Evolutionary conservation across 1,284 basidiomycete species (phyloP).

Genomic region (Phellopilus nigrolimitatus): DNA sequence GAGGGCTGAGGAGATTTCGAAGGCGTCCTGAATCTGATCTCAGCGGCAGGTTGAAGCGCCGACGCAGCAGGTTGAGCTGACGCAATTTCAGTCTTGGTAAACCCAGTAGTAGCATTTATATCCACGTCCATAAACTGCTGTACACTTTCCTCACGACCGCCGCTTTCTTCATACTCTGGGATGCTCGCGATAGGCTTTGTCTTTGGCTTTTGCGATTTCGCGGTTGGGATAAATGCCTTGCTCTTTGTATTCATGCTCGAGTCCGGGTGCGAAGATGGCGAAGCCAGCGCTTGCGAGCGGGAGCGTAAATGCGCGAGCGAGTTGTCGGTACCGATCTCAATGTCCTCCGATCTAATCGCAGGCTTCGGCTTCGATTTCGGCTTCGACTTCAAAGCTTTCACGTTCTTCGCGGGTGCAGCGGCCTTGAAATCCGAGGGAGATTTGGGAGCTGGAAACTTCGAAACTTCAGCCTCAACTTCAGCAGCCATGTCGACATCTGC

Average conservation of each 20-base stretch:
- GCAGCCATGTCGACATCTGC: slow-evolving; percentile 17
- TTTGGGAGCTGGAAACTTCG: background rate
- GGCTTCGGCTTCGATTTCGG: background rate
- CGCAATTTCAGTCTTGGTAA: too few relatives aligned
- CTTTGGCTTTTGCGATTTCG: too few relatives aligned
- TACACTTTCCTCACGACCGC: too few relatives aligned
- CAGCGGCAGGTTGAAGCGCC: background rate
- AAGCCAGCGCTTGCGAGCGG: too few relatives aligned
- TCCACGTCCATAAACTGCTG: too few relatives aligned
- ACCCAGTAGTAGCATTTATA: too few relatives aligned
- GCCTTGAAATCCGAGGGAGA: slow-evolving; percentile 9
- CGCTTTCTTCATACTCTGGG: too few relatives aligned
- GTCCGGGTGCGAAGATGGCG: too few relatives aligned
- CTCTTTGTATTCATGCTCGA: too few relatives aligned
- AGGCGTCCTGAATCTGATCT: background rate
- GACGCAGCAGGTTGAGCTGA: background rate
- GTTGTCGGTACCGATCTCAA: background rate
- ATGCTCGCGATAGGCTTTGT: background rate
- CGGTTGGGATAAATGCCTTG: too few relatives aligned
- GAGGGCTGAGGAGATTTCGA: background rate
- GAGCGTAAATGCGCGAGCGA: too few relatives aligned
- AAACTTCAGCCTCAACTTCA: slow-evolving; percentile 23
- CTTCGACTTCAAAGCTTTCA: background rate
- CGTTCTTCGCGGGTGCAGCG: background rate
- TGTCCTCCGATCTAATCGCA: background rate